Percentiles rank a stretch among this genome's conserved stretches.
These are phyloP conservation scores for Lactifluus hygrophoroides DNA, from an alignment of 768 basidiomycete genomes.

Conservation along the genomic window DNA sequence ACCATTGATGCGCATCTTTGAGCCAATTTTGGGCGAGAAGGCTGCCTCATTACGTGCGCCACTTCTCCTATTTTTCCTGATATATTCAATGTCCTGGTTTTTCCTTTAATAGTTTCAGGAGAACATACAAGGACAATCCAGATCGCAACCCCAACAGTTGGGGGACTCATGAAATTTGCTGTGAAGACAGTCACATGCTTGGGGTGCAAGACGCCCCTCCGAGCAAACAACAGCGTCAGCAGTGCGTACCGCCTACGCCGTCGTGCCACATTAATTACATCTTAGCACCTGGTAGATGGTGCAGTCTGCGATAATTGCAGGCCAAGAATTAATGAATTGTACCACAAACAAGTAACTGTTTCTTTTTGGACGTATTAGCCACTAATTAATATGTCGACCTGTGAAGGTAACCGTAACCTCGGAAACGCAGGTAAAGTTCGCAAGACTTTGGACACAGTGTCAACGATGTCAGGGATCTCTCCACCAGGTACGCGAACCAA, in stretches of 20 bases:
- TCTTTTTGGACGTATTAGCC: background rate
- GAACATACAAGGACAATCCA: slow-evolving; percentile 94
- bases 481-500: slow-evolving; percentile 56
- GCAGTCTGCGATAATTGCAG: slow-evolving; percentile 95
- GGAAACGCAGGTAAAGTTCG: slow-evolving; percentile 81
- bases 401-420: slow-evolving; percentile 48
- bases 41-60: slow-evolving; percentile 70
- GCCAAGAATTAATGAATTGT: slow-evolving; percentile 77
- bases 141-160: slow-evolving; percentile 93
- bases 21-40: slow-evolving; percentile 92
- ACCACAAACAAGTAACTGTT: slow-evolving; percentile 73
- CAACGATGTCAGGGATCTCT: slow-evolving; percentile 98
- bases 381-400: background rate
- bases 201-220: slow-evolving; percentile 87
- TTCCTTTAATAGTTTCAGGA: slow-evolving; percentile 62
- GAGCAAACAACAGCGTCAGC: slow-evolving; percentile 63
- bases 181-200: slow-evolving; percentile 93
- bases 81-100: slow-evolving; percentile 1
- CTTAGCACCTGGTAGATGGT: slow-evolving; percentile 45
- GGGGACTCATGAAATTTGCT: slow-evolving; percentile 98
- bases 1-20: slow-evolving; percentile 94
- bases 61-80: background rate
- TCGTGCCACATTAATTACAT: background rate
- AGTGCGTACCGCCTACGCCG: slow-evolving; percentile 35
- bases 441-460: slow-evolving; percentile 96